Percentiles rank a stretch among this genome's conserved stretches.
Evolutionary conservation across 73 alveolate species (phyloP).

Genomic region (Paraurostyla sp.): DNA sequence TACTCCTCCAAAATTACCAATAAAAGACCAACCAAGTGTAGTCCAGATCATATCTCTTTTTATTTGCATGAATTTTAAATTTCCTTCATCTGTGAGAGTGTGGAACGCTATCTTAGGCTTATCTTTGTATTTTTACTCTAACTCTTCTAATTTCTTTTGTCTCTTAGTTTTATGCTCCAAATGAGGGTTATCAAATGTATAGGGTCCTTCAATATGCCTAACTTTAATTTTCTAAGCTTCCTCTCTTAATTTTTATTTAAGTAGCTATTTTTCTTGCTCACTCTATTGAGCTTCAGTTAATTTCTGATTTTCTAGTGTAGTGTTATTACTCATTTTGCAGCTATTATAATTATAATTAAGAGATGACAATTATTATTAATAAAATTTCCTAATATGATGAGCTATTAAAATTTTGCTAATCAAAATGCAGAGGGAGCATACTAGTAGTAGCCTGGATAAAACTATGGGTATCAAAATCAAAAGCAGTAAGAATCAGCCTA

Average conservation of each 20-base stretch:
- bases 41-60: constrained; percentile 71
- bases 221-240: constrained; percentile 47
- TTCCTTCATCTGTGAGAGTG: constrained; percentile 69
- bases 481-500: background rate
- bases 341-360: background rate
- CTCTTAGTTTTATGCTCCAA: constrained; percentile 66
- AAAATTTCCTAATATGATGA: constrained; percentile 16
- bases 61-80: constrained; percentile 47
- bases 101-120: constrained; percentile 76
- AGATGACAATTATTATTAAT: background rate
- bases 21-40: constrained; percentile 74
- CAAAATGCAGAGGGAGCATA: background rate
- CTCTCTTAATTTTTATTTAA: constrained; percentile 27
- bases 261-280: background rate
- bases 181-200: constrained; percentile 65
- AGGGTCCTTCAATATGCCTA: constrained; percentile 56
- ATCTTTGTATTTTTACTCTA: constrained; percentile 74
- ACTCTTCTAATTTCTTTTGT: constrained; percentile 43
- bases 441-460: background rate
- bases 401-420: background rate
- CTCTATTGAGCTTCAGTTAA: background rate
- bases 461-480: background rate
- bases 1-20: constrained; percentile 74
- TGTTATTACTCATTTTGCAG: constrained; percentile 19
- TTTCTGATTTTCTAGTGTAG: background rate